Evolutionary conservation across 805 yeast genomes (phyloP), one percentile per base, ranked within the genome.

Genomic region (Myxozyma geophila): DNA sequence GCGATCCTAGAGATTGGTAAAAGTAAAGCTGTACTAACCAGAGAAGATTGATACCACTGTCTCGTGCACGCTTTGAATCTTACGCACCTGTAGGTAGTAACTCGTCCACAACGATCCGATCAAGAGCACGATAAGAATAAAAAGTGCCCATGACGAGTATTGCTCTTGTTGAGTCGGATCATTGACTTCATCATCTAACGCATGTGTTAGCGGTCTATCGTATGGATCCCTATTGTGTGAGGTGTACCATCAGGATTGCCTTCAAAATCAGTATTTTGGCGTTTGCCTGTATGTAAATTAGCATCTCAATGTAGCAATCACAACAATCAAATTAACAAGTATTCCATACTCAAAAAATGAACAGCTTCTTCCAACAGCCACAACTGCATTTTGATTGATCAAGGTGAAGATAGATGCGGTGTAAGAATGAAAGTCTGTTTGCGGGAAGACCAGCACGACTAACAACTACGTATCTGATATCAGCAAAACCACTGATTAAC

Each of bases 51-150:
- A 91, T 51, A 96, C 79, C 46, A 95, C 98, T 0, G 99, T 95
- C 78, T 95, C 99, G 76, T 95, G 99, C n/a, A 95, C 85, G 2
- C 97, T 96, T 76, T 90, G 92, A 71, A 95, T 93, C 68, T 95
- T 83, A 70, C 90, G 84, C 72, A 91, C 97, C 73, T 93, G 97
- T 54, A 95, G 80, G 74, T 89, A 93, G 77, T 93, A 95, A 37
- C 96, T 88, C 2, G 97, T 90, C 98, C 98, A 95, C 58, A 95
- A 79, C 0, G 99, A 97, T 8, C 92, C 83, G 63, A 93, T 88
- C 52, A 95, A 79, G 51, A 95, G 80, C 62, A 89, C 85, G 54
- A 95, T 75, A 67, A 95, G 81, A 63, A 95, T 96, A 76, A 92
- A 92, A 37, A 95, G 78, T 0, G 99, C 98, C 99, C 99, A 95